These are phyloP conservation scores for Bisporella sp. DNA, from an alignment of 2,329 filamentous ascomycete species.

Conservation along the genomic window DNA sequence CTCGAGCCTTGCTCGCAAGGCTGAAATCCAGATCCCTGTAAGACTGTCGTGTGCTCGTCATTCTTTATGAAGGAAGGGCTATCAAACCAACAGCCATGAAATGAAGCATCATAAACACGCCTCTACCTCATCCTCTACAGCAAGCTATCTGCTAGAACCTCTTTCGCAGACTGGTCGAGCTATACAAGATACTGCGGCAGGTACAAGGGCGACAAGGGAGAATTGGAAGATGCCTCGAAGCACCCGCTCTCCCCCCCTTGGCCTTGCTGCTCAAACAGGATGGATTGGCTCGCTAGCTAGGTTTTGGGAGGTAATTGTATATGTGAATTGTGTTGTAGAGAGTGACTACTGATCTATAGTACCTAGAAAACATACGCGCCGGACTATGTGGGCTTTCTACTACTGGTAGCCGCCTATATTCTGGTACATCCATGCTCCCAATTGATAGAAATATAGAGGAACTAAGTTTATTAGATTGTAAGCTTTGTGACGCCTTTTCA, in stretches of 20 bases:
- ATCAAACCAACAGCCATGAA: too few species aligned
- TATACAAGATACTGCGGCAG: not conserved
- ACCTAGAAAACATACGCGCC: conserved; percentile 72
- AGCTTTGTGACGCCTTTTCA: conserved; percentile 79
- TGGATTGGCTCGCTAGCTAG: conserved; percentile 26
- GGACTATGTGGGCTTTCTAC: conserved; percentile 74
- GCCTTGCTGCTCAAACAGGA: conserved; percentile 17
- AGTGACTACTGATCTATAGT: conserved; percentile 7
- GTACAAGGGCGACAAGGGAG: not conserved
- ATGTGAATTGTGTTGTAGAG: not conserved
- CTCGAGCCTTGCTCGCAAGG: too few species aligned
- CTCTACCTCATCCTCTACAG: not conserved
- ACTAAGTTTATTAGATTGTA: conserved; percentile 43
- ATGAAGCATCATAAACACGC: not conserved
- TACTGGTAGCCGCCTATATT: conserved; percentile 63
- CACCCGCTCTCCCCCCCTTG: conserved; percentile 11
- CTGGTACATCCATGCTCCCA: conserved; percentile 35
- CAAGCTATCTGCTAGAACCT: conserved; percentile 8
- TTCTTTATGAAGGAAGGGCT: too few species aligned
- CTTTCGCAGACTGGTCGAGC: not conserved
- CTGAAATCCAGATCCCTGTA: too few species aligned
- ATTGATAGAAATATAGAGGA: not conserved
- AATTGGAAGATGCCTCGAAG: conserved; percentile 9
- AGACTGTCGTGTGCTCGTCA: too few species aligned
- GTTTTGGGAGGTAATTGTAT: conserved; percentile 25